Percentiles rank a stretch among this genome's conserved stretches.
Conservation (phyloP, 352 stramenopile genomes). For the Aphanomyces euteiches region DNA sequence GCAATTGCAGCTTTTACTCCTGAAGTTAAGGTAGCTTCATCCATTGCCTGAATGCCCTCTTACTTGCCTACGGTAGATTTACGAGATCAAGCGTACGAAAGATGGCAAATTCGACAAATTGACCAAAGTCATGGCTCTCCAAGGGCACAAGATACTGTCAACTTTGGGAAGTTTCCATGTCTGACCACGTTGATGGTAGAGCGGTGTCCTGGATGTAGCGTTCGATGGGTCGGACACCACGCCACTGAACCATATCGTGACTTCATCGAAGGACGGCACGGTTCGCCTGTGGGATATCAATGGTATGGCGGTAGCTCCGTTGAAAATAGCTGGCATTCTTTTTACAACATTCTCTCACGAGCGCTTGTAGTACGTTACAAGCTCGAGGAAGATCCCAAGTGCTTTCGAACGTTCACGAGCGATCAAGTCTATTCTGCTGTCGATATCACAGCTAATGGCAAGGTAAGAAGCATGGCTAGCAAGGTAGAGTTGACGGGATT, state of each 20-base stretch:
- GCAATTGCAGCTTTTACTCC: conserved; percentile 75
- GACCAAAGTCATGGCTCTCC: conserved; percentile 80
- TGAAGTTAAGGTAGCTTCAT: conserved; percentile 47
- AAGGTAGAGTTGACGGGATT: not conserved
- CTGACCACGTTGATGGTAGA: conserved; percentile 38
- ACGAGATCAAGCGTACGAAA: conserved; percentile 74
- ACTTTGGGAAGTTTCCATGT: not conserved
- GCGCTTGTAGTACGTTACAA: conserved; percentile 63
- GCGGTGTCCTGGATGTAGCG: conserved; percentile 64
- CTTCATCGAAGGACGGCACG: conserved; percentile 71
- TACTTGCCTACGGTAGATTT: conserved; percentile 54
- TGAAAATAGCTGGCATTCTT: not conserved
- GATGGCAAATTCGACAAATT: conserved; percentile 72
- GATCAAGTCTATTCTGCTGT: conserved; percentile 51
- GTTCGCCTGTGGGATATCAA: conserved; percentile 81
- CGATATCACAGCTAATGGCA: conserved; percentile 62
- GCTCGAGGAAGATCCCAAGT: conserved; percentile 69
- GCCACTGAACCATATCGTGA: conserved; percentile 71
- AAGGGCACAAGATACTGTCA: conserved; percentile 57
- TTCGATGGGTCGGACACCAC: conserved; percentile 67
- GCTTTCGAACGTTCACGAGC: conserved; percentile 56
- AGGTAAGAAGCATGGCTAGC: conserved; percentile 38
- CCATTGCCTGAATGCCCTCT: not conserved
- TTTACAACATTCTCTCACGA: conserved; percentile 1
- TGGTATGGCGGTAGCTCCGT: conserved; percentile 35